Evolutionary conservation across 148 eudicot species (phyloP), one percentile per base, ranked within the genome.

Genomic region (Fagopyrum homotropicum): DNA sequence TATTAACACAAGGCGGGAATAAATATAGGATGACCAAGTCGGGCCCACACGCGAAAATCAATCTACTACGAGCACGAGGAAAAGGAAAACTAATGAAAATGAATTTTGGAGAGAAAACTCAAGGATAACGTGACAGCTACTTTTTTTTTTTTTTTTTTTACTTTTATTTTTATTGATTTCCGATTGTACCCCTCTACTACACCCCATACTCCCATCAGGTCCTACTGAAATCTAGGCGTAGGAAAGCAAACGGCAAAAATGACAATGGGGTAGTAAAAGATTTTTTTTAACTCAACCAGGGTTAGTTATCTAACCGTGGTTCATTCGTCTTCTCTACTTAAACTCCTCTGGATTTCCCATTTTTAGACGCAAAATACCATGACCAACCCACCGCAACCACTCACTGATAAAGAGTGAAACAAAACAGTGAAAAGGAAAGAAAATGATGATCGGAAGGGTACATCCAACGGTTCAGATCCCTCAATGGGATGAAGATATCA

Each of bases 381-480:
- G 54, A 45, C 52, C 55, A 46, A 72, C 22, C 54, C 74, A 72
- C 74, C 47, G 14, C 73, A 29, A 5, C 12, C 6, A 70, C 9
- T 30, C 30, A 19, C 22, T 15, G 6, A 6, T 16, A 4, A 15
- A 15, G 59, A 55, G 59, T 55, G 59, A 69, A n/a, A 12, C 10
- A 69, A 56, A 5, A 35, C 3, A 35, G 40, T 35, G 4, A 14
- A 35, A 49, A 14, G 30, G 1, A 0, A 50, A 4, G 10, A 76
- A 46, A 59, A 76, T 76, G 78, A 76, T 76, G 77, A 75, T 61
- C 52, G 77, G 77, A 47, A 57, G 72, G 2, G 10, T 46, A 1
- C 73, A 87, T 87, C 95, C 97, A 4, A 90, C 88, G 47, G 85
- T 90, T 64, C 87, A 90, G 44, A 51, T 90, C 60, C 92, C 88